These are phyloP conservation scores for Pichia inconspicua DNA, from an alignment of 1,139 yeast species.

Conservation along the genomic window DNA sequence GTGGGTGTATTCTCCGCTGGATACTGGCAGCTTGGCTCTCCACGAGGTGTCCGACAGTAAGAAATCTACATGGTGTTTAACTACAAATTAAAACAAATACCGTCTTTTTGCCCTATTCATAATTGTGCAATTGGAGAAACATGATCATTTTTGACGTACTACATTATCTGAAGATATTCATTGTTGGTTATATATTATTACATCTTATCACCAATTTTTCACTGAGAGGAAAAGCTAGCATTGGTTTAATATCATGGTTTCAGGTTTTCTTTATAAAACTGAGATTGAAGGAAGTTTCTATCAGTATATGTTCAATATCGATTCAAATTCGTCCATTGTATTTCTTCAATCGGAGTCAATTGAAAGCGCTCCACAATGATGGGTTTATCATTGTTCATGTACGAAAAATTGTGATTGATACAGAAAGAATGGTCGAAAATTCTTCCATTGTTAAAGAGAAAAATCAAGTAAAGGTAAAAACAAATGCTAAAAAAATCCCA, in stretches of 20 bases:
- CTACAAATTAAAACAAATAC: too few relatives aligned
- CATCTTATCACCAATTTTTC: neutral
- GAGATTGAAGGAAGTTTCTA: neutral
- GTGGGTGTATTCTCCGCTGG: neutral
- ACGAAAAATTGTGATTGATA: conserved; percentile 3
- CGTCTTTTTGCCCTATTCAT: too few relatives aligned
- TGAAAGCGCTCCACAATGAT: conserved; percentile 15
- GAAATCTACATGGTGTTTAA: too few relatives aligned
- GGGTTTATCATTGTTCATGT: conserved; percentile 14
- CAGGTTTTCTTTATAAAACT: conserved; percentile 12
- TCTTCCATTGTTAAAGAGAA: neutral
- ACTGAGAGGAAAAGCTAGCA: conserved; percentile 10
- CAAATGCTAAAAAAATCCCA: neutral
- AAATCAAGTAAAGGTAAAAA: neutral
- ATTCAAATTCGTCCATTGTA: conserved; percentile 13
- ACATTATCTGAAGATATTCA: conserved; percentile 3
- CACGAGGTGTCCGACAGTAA: too few relatives aligned
- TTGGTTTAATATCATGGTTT: conserved; percentile 19
- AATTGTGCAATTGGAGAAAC: neutral
- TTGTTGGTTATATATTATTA: neutral
- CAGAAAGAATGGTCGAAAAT: neutral
- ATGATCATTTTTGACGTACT: conserved; percentile 1
- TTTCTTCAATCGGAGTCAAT: conserved; percentile 11
- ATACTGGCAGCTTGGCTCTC: neutral
- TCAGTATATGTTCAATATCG: conserved; percentile 12